Conservation (phyloP, 2,329 filamentous ascomycete species). For the Ampelomyces quisqualis region DNA sequence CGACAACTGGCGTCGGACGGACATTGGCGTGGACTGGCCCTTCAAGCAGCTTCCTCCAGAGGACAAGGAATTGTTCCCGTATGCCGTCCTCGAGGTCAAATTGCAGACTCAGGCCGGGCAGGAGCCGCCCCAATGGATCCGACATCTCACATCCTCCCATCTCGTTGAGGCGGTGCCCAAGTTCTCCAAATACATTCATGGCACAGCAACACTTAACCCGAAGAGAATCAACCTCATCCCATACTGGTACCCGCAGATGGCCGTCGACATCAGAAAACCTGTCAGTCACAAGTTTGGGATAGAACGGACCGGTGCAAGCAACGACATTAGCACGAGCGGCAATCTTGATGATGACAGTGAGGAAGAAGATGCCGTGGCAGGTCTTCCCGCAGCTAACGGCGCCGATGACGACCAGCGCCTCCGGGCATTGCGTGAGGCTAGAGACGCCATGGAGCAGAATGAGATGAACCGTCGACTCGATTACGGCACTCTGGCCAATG, state of each 20-base stretch:
- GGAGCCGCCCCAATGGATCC: constrained; percentile 94
- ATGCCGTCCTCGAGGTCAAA: constrained; percentile 95
- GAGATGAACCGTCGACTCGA: constrained; percentile 52
- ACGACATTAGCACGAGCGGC: constrained; percentile 73
- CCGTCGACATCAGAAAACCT: constrained; percentile 94
- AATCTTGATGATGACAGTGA: constrained; percentile 75
- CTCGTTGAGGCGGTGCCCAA: constrained; percentile 98
- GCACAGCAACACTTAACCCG: constrained; percentile 83
- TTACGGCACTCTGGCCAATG: constrained; percentile 46
- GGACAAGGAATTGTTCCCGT: constrained; percentile 90
- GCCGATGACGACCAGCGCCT: constrained; percentile 49
- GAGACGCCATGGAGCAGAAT: constrained; percentile 54
- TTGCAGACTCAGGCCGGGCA: constrained; percentile 94
- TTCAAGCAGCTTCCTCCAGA: constrained; percentile 84
- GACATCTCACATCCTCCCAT: constrained; percentile 88
- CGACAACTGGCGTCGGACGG: constrained; percentile 93
- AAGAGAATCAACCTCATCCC: constrained; percentile 84
- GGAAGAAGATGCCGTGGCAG: constrained; percentile 51
- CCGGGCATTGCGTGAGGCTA: constrained; percentile 52
- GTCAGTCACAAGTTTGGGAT: constrained; percentile 88
- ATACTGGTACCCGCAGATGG: constrained; percentile 99
- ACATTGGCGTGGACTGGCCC: constrained; percentile 94
- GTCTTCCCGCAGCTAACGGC: constrained; percentile 27
- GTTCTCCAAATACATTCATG: constrained; percentile 99
- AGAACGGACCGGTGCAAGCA: constrained; percentile 71